Evolutionary conservation across 441 rosid genomes (phyloP).

Genomic region (Croton laevigatus): DNA sequence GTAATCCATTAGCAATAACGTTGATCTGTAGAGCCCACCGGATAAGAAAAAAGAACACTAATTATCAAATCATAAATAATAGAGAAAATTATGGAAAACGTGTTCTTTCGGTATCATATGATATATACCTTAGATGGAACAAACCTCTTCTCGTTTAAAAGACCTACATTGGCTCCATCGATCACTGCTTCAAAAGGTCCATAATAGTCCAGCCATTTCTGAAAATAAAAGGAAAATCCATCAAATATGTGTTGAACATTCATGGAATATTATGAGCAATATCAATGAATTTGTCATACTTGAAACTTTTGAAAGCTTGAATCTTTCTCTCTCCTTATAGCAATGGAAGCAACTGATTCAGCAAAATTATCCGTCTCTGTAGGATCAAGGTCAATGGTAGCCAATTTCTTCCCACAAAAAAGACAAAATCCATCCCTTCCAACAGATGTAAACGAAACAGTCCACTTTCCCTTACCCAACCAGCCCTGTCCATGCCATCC

Average conservation of each 20-base stretch:
- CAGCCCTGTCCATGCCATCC: constrained; percentile 76
- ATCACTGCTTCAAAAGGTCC: constrained; percentile 73
- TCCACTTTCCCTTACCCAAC: constrained; percentile 70
- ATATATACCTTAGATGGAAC: constrained; percentile 49
- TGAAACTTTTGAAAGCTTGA: constrained; percentile 64
- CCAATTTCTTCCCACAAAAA: constrained; percentile 58
- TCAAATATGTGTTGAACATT: constrained; percentile 13
- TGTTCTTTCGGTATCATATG: neutral
- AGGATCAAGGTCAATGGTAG: constrained; percentile 60
- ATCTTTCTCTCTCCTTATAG: constrained; percentile 50
- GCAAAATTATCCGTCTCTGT: constrained; percentile 58
- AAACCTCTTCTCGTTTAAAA: constrained; percentile 45
- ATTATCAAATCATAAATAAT: constrained; percentile 8
- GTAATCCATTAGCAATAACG: constrained; percentile 49
- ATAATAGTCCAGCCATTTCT: constrained; percentile 71
- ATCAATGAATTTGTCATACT: constrained; percentile 31
- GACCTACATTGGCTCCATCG: constrained; percentile 68
- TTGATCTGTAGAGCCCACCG: constrained; percentile 39
- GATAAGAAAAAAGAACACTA: constrained; percentile 3
- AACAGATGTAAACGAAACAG: constrained; percentile 34
- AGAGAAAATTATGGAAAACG: neutral
- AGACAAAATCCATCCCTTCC: constrained; percentile 50
- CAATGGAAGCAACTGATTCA: constrained; percentile 59
- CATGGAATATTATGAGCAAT: constrained; percentile 10
- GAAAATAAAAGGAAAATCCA: constrained; percentile 21